Evolutionary conservation across 139 green algal species (phyloP).

Genomic region (Chlorella vulgaris): DNA sequence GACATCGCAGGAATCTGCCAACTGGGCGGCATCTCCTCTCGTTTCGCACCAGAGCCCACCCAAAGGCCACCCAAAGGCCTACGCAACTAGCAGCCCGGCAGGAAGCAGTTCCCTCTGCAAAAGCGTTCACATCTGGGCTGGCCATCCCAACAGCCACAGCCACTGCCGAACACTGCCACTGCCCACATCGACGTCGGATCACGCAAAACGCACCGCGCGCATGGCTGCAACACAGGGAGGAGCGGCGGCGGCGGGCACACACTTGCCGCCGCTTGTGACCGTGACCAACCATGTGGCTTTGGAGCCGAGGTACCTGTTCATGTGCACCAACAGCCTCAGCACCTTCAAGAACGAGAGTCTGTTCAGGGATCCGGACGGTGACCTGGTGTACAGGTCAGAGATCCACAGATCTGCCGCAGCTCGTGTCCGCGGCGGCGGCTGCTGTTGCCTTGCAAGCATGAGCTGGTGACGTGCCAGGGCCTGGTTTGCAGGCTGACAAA

Average conservation of each 20-base stretch:
- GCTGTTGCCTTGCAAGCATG: neutral
- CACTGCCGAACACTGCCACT: no score
- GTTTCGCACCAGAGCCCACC: no score
- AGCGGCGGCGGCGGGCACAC: neutral
- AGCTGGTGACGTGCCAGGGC: no score
- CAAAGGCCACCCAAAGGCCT: no score
- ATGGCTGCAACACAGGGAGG: no score
- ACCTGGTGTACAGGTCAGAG: conserved; percentile 4
- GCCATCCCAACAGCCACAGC: no score
- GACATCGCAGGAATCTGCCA: neutral
- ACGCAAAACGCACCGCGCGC: no score
- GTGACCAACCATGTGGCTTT: neutral
- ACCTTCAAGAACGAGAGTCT: neutral
- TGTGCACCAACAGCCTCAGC: neutral
- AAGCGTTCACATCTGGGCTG: no score
- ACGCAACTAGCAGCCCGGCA: no score
- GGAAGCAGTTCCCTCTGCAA: no score
- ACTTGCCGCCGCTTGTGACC: neutral
- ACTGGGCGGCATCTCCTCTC: neutral
- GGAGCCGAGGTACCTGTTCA: neutral
- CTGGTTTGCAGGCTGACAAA: neutral
- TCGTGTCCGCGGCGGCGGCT: neutral
- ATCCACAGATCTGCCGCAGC: neutral
- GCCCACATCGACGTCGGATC: no score
- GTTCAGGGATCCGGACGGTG: neutral